These are phyloP conservation scores for Aspergillus melleus DNA, from an alignment of 2,329 filamentous ascomycete genomes.

Conservation along the genomic window DNA sequence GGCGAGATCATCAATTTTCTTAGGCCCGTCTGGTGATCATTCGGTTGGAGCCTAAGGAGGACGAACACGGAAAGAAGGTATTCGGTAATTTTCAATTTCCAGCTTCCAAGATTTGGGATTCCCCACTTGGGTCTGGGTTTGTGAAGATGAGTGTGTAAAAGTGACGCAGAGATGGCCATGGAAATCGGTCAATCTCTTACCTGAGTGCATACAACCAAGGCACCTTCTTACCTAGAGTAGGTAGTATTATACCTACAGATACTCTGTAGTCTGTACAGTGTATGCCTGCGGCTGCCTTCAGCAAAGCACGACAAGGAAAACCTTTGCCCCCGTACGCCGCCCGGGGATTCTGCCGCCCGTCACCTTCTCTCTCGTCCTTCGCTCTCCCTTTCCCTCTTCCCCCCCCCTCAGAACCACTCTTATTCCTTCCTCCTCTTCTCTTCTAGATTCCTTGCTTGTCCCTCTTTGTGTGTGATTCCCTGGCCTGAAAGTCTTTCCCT, in stretches of 20 bases:
- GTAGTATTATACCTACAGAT: too few relatives aligned
- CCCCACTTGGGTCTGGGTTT: too few relatives aligned
- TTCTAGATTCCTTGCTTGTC: neutral
- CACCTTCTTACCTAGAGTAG: too few relatives aligned
- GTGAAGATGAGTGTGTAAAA: too few relatives aligned
- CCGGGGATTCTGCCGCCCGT: slow-evolving; percentile 22
- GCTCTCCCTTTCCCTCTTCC: slow-evolving; percentile 14
- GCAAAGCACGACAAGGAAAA: neutral
- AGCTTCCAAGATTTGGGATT: too few relatives aligned
- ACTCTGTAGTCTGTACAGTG: too few relatives aligned
- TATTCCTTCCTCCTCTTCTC: slow-evolving; percentile 4
- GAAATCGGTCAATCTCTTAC: too few relatives aligned
- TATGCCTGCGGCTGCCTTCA: neutral
- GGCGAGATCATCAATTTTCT: neutral
- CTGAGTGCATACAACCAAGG: too few relatives aligned
- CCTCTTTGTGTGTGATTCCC: slow-evolving; percentile 10
- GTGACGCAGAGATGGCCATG: too few relatives aligned
- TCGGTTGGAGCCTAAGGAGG: neutral
- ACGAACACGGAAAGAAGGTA: too few relatives aligned
- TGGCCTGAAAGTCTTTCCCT: slow-evolving; percentile 5
- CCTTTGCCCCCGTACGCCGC: slow-evolving; percentile 17
- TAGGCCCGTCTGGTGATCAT: neutral
- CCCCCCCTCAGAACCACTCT: slow-evolving; percentile 4
- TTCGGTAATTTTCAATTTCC: too few relatives aligned
- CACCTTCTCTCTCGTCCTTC: slow-evolving; percentile 26